Evolutionary conservation across 768 basidiomycete genomes (phyloP), one percentile per base, ranked within the genome.

Genomic region (Boletus pseudo-olivaceus): DNA sequence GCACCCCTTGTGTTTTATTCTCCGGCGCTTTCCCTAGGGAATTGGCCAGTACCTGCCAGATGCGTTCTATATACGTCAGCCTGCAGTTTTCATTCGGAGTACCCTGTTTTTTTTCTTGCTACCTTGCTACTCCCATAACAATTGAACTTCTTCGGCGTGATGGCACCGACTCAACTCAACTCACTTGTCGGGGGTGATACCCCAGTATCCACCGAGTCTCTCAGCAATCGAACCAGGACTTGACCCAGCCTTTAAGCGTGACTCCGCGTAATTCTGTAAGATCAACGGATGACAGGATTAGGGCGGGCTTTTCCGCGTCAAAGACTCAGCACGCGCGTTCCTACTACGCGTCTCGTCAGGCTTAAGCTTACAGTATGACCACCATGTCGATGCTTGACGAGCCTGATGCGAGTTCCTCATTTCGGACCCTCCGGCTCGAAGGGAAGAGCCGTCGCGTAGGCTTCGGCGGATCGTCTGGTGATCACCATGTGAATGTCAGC

Each of bases 401-500:
- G 58, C 83, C 85, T n/a, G 75, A 23, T 81, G 81, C 62, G 89
- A 93, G 58, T 95, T 97, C 59, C 78, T 93, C 34, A 81, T 83
- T 60, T 81, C 83, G 33, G 85, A 85, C 53, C 82, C 82, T 4
- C n/a, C n/a, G n/a, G n/a, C n/a, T n/a, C n/a, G n/a, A n/a, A n/a
- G n/a, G n/a, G n/a, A n/a, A n/a, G n/a, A n/a, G n/a, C n/a, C n/a
- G n/a, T n/a, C n/a, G n/a, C n/a, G n/a, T n/a, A n/a, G n/a, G n/a
- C n/a, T n/a, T n/a, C n/a, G n/a, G n/a, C n/a, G n/a, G n/a, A n/a
- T n/a, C n/a, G n/a, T n/a, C n/a, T 98, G 12, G 65, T 75, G 10
- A 84, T 73, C 92, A 98, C 72, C 95, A 98, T 71, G 90, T 95
- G 70, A 98, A 98, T 71, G 90, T 95, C 70, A 98, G 89, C 72